Percentiles rank a stretch among this genome's conserved stretches.
Evolutionary conservation across 306 rosid species (phyloP).

Genomic region (Quercus glauca): DNA sequence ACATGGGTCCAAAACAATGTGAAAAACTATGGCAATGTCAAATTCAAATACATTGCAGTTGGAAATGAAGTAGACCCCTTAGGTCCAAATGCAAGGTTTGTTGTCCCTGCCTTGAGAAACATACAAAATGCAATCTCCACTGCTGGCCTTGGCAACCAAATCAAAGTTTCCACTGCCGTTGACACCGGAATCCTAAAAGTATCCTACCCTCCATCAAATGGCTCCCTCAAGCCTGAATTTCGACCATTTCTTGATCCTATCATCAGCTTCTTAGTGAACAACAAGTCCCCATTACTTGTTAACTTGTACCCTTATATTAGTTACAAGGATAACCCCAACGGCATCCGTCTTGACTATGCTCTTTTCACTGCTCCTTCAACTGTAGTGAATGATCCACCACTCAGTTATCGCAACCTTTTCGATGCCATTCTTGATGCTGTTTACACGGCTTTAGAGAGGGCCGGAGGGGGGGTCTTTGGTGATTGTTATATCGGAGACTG

Average conservation of each 20-base stretch:
- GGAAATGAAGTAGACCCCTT: conserved; percentile 48
- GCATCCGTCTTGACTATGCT: conserved; percentile 33
- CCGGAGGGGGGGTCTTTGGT: conserved; percentile 27
- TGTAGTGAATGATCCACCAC: conserved; percentile 31
- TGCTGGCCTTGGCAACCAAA: conserved; percentile 26
- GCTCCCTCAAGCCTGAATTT: conserved; percentile 14
- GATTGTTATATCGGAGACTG: conserved; percentile 46
- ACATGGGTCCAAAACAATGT: conserved; percentile 45
- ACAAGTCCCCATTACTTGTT: conserved; percentile 35
- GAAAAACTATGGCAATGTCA: conserved; percentile 29
- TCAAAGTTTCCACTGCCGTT: conserved; percentile 45
- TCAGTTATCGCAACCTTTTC: conserved; percentile 38
- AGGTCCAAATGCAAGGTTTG: conserved; percentile 4
- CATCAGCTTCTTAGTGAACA: conserved; percentile 20
- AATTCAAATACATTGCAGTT: conserved; percentile 45
- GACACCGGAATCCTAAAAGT: conserved; percentile 11
- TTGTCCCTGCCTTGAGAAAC: conserved; percentile 44
- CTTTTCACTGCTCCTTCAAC: conserved; percentile 24
- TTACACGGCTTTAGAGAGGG: conserved; percentile 42
- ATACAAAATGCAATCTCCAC: conserved; percentile 33
- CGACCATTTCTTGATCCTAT: conserved; percentile 24
- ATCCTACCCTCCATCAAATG: conserved; percentile 48
- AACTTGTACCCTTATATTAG: conserved; percentile 41
- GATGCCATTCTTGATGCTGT: conserved; percentile 38
- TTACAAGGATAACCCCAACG: neutral